Conservation (phyloP, 2,329 filamentous ascomycete species). For the Diplodia intermedia region DNA sequence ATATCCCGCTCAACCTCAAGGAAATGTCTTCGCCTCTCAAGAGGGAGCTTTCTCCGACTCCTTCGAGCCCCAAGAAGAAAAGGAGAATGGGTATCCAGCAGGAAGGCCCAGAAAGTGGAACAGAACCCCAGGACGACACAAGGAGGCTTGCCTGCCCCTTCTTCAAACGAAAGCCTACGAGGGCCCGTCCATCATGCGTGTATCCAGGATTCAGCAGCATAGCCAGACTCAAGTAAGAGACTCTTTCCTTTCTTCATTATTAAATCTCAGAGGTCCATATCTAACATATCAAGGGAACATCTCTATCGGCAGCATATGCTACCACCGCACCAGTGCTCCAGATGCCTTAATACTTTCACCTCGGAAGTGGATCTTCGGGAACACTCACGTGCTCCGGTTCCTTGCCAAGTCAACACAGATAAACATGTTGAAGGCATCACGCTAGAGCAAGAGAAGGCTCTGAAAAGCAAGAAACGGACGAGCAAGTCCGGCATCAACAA, state of each 20-base stretch:
- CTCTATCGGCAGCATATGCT: constrained; percentile 17
- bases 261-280: neutral
- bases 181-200: neutral
- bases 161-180: constrained; percentile 21
- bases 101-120: neutral
- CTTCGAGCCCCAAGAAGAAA: neutral
- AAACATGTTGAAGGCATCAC: neutral
- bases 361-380: neutral
- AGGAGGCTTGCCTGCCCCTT: constrained; percentile 6
- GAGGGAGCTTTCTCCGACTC: neutral
- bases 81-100: neutral
- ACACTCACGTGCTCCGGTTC: neutral
- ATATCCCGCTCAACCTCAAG: neutral
- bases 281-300: neutral
- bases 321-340: neutral
- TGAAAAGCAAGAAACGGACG: constrained; percentile 20
- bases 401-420: neutral
- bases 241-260: neutral
- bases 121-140: neutral
- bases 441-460: constrained; percentile 4
- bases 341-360: neutral
- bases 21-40: neutral
- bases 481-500: neutral
- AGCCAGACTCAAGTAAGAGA: constrained; percentile 9
- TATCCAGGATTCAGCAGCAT: constrained; percentile 12